Conservation (phyloP, 1,139 yeast genomes). For the Saccharomyces hybrid region DNA sequence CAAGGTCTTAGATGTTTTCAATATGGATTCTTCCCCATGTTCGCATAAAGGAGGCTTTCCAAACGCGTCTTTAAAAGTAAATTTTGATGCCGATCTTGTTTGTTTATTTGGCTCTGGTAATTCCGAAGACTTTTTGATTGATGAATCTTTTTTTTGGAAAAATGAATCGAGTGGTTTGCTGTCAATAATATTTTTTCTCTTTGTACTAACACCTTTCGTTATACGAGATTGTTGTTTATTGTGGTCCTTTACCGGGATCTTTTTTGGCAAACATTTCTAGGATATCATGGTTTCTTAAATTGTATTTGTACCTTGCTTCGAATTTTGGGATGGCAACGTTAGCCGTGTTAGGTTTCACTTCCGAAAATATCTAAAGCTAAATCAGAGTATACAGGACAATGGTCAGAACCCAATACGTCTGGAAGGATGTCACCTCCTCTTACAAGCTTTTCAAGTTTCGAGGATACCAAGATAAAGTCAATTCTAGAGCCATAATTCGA, state of each 20-base stretch:
- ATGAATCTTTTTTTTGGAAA: neutral
- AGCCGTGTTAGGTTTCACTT: neutral
- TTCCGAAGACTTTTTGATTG: neutral
- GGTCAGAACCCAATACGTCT: constrained; percentile 76
- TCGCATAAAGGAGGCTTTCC: constrained; percentile 44
- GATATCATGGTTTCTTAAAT: constrained; percentile 46
- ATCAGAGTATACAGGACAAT: constrained; percentile 84
- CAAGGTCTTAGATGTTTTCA: constrained; percentile 43
- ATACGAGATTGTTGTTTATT: neutral
- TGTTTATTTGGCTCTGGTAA: neutral
- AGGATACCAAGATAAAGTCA: constrained; percentile 58
- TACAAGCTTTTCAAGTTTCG: constrained; percentile 33
- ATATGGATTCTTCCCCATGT: constrained; percentile 43
- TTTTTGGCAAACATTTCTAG: constrained; percentile 41
- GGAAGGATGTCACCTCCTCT: constrained; percentile 59
- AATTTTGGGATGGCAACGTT: constrained; percentile 34
- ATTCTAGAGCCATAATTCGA: constrained; percentile 83
- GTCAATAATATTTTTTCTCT: neutral
- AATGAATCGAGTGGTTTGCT: neutral
- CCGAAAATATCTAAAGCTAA: constrained; percentile 32
- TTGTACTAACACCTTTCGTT: neutral
- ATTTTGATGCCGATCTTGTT: constrained; percentile 1
- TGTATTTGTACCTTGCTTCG: constrained; percentile 51
- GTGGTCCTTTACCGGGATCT: neutral
- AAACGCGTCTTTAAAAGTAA: constrained; percentile 18